A percentile compares a stretch with the other conserved stretches of the same genome.
These are phyloP conservation scores for Quercus suber DNA, from an alignment of 306 rosid genomes.

Conservation along the genomic window DNA sequence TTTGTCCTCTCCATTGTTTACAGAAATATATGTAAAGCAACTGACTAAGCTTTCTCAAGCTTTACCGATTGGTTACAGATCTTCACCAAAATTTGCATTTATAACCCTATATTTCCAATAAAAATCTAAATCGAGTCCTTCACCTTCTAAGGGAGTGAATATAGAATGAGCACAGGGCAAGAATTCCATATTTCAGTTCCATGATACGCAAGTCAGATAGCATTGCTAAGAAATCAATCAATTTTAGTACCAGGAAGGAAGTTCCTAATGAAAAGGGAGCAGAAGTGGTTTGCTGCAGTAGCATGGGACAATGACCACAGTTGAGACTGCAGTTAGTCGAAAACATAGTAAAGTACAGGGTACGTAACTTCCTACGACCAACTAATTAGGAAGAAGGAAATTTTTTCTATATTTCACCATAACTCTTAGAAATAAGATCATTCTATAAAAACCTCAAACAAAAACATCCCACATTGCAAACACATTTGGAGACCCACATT, in stretches of 20 bases:
- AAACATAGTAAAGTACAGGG: neutral
- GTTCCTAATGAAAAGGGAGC: neutral
- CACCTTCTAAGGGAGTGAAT: neutral
- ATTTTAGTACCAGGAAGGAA: neutral
- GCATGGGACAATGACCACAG: neutral
- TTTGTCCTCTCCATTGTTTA: neutral
- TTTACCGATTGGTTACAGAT: neutral
- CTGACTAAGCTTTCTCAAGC: neutral
- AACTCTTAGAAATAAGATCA: neutral
- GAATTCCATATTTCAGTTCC: neutral
- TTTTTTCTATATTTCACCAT: neutral
- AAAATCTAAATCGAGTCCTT: neutral
- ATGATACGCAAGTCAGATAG: no score
- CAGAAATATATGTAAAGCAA: neutral
- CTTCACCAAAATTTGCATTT: neutral
- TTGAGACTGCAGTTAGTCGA: neutral
- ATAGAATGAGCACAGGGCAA: no score
- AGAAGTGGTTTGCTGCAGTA: neutral
- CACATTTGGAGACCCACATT: neutral
- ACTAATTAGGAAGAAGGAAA: neutral
- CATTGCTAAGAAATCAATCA: neutral
- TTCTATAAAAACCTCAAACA: neutral
- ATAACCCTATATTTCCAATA: neutral
- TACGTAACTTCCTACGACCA: neutral
- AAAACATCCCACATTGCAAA: neutral